Percentiles rank a stretch among this genome's conserved stretches.
These are phyloP conservation scores for Coemansia aciculifera DNA, from an alignment of 192 early-diverging fungal genomes.

Conservation along the genomic window DNA sequence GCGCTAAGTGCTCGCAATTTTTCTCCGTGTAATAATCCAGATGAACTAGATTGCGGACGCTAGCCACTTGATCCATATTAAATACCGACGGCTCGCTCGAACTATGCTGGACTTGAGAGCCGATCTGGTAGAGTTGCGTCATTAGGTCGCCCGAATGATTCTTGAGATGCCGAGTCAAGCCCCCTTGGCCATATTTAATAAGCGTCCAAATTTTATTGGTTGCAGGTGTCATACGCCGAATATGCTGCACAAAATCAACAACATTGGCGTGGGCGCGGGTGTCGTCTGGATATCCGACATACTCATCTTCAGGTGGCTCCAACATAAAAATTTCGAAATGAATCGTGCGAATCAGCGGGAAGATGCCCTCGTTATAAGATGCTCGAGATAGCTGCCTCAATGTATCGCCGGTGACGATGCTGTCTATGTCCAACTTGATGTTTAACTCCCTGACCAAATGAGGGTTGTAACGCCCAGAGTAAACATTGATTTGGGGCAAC, in stretches of 20 bases:
- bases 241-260: not conserved
- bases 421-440: not conserved
- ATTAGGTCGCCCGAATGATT: not conserved
- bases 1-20: not conserved
- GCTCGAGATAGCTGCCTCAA: not conserved
- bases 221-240: not conserved
- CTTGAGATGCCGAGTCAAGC: not conserved
- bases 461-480: not conserved
- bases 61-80: not conserved
- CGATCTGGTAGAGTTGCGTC: not conserved
- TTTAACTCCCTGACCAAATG: not conserved
- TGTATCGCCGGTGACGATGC: not conserved
- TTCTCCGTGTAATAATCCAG: not conserved
- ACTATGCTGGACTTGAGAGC: not conserved
- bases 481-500: not conserved
- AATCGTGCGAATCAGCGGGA: not conserved
- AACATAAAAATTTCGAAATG: not conserved
- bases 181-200: not conserved
- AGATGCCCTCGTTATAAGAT: not conserved
- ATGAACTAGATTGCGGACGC: not conserved
- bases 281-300: too few species aligned
- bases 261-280: not conserved
- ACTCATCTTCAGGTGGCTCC: not conserved
- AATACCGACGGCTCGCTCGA: not conserved
- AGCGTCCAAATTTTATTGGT: not conserved